Evolutionary conservation across 805 yeast species (phyloP).

Genomic region (Lipomyces spencermartinsiae): DNA sequence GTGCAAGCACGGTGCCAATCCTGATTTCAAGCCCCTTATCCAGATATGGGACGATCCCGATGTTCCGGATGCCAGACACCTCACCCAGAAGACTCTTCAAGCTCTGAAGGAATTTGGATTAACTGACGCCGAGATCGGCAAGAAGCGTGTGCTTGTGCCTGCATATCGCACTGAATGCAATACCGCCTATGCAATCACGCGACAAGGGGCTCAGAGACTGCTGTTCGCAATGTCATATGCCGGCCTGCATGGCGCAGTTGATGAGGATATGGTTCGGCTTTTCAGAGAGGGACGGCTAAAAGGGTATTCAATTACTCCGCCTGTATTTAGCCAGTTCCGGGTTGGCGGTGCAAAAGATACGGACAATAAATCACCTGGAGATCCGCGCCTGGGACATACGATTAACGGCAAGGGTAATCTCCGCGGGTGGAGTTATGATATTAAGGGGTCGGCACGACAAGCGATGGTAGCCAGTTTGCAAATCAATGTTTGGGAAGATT

Average conservation of each 20-base stretch:
- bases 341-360: slow-evolving; percentile 26
- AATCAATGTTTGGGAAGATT: not conserved
- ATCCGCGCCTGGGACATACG: not conserved
- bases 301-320: slow-evolving; percentile 27
- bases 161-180: slow-evolving; percentile 27
- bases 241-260: slow-evolving; percentile 7
- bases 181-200: slow-evolving; percentile 20
- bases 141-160: slow-evolving; percentile 20
- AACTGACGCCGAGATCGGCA: slow-evolving; percentile 16
- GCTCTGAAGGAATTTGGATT: slow-evolving; percentile 17
- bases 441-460: not conserved
- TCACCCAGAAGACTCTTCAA: slow-evolving; percentile 2
- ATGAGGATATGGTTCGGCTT: slow-evolving; percentile 8
- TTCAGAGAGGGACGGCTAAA: slow-evolving; percentile 17
- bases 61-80: slow-evolving; percentile 20
- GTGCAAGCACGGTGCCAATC: slow-evolving; percentile 20
- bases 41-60: slow-evolving; percentile 26
- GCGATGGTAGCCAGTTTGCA: not conserved
- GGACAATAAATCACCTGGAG: slow-evolving; percentile 11
- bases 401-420: not conserved
- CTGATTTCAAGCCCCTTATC: slow-evolving; percentile 17
- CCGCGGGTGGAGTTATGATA: not conserved
- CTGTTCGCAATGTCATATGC: slow-evolving; percentile 8
- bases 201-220: slow-evolving; percentile 15
- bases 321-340: slow-evolving; percentile 22